phyloP scores from a whole-genome alignment of 75 land plant genomes.

The Isoetes taiwanensis region DNA sequence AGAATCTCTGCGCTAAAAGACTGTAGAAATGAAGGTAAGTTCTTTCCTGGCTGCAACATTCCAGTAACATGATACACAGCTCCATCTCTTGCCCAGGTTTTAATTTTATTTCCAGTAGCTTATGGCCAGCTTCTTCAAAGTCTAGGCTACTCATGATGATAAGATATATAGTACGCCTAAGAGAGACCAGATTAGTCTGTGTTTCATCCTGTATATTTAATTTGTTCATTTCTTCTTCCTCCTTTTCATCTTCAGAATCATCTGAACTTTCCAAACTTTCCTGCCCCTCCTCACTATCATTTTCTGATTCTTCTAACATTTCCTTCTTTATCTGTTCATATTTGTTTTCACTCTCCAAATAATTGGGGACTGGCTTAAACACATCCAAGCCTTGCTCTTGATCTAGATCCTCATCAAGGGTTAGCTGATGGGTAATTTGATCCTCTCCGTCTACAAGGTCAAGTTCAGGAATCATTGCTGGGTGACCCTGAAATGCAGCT shows the following conservation, averaged over 20 bases:
- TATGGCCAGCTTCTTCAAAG: conserved; percentile 96
- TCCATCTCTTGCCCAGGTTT: conserved; percentile 98
- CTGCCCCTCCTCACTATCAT: conserved; percentile 44
- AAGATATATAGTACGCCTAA: conserved; percentile 79
- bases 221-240: conserved; percentile 54
- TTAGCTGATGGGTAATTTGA: conserved; percentile 77
- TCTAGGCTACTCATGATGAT: conserved; percentile 95
- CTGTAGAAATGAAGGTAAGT: conserved; percentile 72
- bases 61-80: conserved; percentile 78
- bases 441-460: conserved; percentile 90
- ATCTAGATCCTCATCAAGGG: conserved; percentile 62
- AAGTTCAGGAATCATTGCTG: conserved; percentile 70
- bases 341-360: conserved; percentile 54
- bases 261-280: conserved; percentile 51
- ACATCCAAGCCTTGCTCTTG: conserved; percentile 64
- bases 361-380: conserved; percentile 61
- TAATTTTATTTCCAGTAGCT: conserved; percentile 76
- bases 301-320: conserved; percentile 59
- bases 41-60: conserved; percentile 85
- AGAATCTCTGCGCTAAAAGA: conserved; percentile 73
- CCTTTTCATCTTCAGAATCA: conserved; percentile 48
- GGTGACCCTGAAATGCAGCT: conserved; percentile 73
- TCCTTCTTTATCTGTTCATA: conserved; percentile 61
- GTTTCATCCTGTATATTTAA: conserved; percentile 72
- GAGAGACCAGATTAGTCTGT: conserved; percentile 76